phyloP scores from a whole-genome alignment of 2,329 filamentous ascomycete genomes.

The Hymenoscyphus albidus region DNA sequence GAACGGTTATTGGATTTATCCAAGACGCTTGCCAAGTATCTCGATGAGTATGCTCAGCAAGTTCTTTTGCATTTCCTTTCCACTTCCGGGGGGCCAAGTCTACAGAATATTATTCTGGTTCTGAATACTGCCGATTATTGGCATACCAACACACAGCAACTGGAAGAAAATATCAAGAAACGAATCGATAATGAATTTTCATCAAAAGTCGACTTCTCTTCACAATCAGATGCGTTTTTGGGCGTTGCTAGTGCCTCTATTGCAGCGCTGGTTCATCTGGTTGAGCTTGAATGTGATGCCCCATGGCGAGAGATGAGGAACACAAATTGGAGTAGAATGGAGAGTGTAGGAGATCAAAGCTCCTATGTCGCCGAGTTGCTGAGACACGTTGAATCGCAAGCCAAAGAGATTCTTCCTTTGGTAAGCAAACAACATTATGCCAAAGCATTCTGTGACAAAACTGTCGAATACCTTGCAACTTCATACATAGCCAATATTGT shows the following conservation, averaged over 20 bases:
- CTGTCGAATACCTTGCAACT: slow-evolving; percentile 82
- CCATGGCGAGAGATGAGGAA: slow-evolving; percentile 97
- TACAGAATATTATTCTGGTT: slow-evolving; percentile 80
- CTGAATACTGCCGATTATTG: slow-evolving; percentile 98
- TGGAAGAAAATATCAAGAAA: slow-evolving; percentile 92
- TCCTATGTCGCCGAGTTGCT: slow-evolving; percentile 84
- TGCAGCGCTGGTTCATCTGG: slow-evolving; percentile 74
- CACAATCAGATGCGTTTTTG: slow-evolving; percentile 91
- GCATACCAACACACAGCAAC: slow-evolving; percentile 85
- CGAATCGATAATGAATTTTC: slow-evolving; percentile 78
- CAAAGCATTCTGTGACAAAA: slow-evolving; percentile 88
- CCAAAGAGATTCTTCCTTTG: slow-evolving; percentile 69
- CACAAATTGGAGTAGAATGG: slow-evolving; percentile 90
- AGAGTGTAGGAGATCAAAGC: slow-evolving; percentile 89
- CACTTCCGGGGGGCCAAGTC: slow-evolving; percentile 43
- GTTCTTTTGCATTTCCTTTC: slow-evolving; percentile 73
- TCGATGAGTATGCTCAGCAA: slow-evolving; percentile 93
- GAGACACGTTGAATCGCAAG: slow-evolving; percentile 64
- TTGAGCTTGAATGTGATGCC: slow-evolving; percentile 77
- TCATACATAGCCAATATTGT: slow-evolving; percentile 81
- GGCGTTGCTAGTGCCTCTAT: slow-evolving; percentile 89
- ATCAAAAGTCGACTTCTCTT: slow-evolving; percentile 78
- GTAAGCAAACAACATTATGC: slow-evolving; percentile 92
- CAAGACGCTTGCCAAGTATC: slow-evolving; percentile 81
- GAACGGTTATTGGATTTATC: slow-evolving; percentile 80